Conservation (phyloP, 2,329 filamentous ascomycete genomes). For the Calonectria henricotiae region DNA sequence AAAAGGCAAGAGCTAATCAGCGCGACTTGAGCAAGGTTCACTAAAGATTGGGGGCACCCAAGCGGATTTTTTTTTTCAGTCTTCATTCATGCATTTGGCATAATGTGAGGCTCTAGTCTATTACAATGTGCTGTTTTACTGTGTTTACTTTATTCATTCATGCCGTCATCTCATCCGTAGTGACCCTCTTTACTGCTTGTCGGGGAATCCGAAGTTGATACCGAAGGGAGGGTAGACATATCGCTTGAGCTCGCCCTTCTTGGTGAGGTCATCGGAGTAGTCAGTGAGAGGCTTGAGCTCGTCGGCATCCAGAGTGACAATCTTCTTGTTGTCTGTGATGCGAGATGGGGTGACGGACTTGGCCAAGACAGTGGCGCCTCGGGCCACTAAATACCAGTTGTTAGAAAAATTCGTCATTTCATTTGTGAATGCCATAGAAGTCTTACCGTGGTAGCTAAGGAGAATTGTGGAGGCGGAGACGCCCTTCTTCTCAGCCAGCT, state of each 20-base stretch:
- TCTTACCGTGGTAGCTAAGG: constrained; percentile 81
- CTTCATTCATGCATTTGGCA: constrained; percentile 24
- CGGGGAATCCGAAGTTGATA: constrained; percentile 81
- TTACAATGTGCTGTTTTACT: constrained; percentile 22
- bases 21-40: not conserved
- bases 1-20: constrained; percentile 20
- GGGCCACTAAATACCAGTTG: constrained; percentile 68
- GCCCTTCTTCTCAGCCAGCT: constrained; percentile 76
- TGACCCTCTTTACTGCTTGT: constrained; percentile 65
- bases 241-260: constrained; percentile 70
- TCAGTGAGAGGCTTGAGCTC: constrained; percentile 74
- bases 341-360: constrained; percentile 80
- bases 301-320: constrained; percentile 76
- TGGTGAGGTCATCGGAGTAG: constrained; percentile 68
- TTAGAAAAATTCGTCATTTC: constrained; percentile 31
- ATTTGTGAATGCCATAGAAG: not conserved
- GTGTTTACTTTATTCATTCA: constrained; percentile 2
- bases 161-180: constrained; percentile 11
- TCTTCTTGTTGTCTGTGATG: constrained; percentile 80
- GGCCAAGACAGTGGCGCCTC: constrained; percentile 80
- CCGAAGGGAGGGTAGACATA: constrained; percentile 81
- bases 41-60: constrained; percentile 15
- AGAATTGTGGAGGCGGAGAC: constrained; percentile 76
- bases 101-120: constrained; percentile 27
- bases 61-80: not conserved